These are phyloP conservation scores for Grigorovia transvaalensis DNA, from an alignment of 805 yeast genomes.

Conservation along the genomic window DNA sequence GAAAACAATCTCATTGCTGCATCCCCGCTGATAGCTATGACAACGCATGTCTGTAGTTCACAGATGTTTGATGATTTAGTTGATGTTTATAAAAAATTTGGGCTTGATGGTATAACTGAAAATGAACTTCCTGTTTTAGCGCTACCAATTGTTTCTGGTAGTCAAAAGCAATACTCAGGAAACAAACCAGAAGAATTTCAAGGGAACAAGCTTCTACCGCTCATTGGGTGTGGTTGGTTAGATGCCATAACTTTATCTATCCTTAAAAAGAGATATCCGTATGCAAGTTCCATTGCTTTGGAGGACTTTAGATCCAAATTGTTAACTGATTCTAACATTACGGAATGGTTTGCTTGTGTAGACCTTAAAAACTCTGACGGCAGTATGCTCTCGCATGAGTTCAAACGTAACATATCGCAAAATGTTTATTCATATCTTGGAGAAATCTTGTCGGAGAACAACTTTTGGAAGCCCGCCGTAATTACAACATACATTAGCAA, in stretches of 20 bases:
- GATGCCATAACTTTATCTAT: conserved; percentile 53
- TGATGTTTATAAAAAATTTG: conserved; percentile 4
- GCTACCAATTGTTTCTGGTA: conserved; percentile 8
- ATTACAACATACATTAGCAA: conserved; percentile 42
- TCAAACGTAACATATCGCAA: conserved; percentile 52
- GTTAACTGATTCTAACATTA: not conserved
- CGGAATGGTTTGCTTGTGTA: not conserved
- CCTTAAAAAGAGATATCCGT: conserved; percentile 48
- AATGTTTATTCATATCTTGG: conserved; percentile 85
- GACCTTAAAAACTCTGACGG: not conserved
- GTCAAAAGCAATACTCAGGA: conserved; percentile 7
- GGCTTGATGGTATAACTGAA: conserved; percentile 5
- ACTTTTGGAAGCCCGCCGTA: conserved; percentile 18
- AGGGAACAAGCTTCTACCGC: conserved; percentile 40
- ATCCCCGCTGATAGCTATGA: conserved; percentile 6
- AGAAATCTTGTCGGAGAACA: conserved; percentile 47
- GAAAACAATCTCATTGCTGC: conserved; percentile 5
- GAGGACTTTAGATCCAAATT: not conserved
- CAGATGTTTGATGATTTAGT: conserved; percentile 3
- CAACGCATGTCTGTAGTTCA: conserved; percentile 1
- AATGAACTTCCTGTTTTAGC: conserved; percentile 1
- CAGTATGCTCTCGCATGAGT: conserved; percentile 26
- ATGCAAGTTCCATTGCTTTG: conserved; percentile 62
- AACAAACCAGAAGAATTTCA: conserved; percentile 1
- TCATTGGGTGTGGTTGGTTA: conserved; percentile 71